Percentiles rank a stretch among this genome's conserved stretches.
phyloP scores from a whole-genome alignment of 129 eudicot species.

The Glebionis coronaria region DNA sequence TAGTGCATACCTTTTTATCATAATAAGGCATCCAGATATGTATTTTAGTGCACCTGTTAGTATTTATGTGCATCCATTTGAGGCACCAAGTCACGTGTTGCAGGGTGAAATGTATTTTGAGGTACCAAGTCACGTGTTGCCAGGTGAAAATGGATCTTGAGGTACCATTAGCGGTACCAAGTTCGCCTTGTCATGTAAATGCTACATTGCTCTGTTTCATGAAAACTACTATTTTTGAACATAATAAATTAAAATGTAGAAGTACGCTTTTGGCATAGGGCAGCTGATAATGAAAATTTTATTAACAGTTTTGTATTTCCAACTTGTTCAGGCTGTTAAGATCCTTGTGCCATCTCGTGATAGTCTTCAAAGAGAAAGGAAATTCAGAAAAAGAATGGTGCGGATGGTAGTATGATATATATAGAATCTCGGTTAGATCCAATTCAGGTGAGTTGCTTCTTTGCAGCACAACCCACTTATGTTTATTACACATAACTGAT shows the following conservation, averaged over 20 bases:
- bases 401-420: constrained; percentile 28
- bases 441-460: constrained; percentile 65
- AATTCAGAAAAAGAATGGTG: constrained; percentile 24
- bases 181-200: constrained; percentile 27
- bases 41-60: too few relatives aligned
- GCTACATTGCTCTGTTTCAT: too few relatives aligned
- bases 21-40: too few relatives aligned
- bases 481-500: constrained; percentile 1
- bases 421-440: constrained; percentile 48
- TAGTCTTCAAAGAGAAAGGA: constrained; percentile 42
- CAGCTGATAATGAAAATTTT: not conserved
- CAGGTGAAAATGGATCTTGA: constrained; percentile 66
- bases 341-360: constrained; percentile 66
- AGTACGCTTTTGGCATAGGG: not conserved
- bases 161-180: constrained; percentile 84
- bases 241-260: too few relatives aligned
- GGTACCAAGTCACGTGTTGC: too few relatives aligned
- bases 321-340: constrained; percentile 69
- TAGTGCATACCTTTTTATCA: too few relatives aligned
- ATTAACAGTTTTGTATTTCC: constrained; percentile 1
- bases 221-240: too few relatives aligned
- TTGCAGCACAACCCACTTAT: not conserved
- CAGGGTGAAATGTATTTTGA: too few relatives aligned
- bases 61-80: too few relatives aligned
- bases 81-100: too few relatives aligned